Base-by-base conservation (phyloP, 2,329 filamentous ascomycete genomes). In the Trichophyton simii region DNA sequence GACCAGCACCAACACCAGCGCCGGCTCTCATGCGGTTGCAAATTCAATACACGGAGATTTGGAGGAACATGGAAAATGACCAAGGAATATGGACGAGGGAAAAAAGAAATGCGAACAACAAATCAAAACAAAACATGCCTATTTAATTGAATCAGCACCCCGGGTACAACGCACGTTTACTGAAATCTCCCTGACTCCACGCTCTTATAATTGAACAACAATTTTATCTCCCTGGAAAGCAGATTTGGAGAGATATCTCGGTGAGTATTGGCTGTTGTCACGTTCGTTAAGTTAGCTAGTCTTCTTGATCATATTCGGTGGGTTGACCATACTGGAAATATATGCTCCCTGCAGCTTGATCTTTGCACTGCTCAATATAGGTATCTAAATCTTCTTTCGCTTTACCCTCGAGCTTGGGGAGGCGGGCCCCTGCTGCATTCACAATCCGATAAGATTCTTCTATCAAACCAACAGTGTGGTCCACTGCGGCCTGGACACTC, bases 351-450 rank as follows among this genome's bases (percentile, higher is more conserved):
- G 61, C 60, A 9, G 61, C 61, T 57, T 62, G 61, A 20, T 60
- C 58, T 57, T 60, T 62, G 38, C 58, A 62, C 38, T 62, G 61
- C 34, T 60, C 57, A 28, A 62, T 54, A 31, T 62, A 62, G 41
- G 46, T 58, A 18, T 46, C 58, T 15, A 62, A 48, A 18, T 62
- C 61, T 48, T 41, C 58, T n/a, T 62, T 62, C 6, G 31, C 61
- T 46, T 60, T 62, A n/a, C 61, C 61, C 8, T 60, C 58, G 8
- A 62, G 58, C 36, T 18, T 41, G 3, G 61, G 61, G n/a, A 62
- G 38, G 20, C 58, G 57, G 13, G 46, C 57, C 34, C n/a, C 50
- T 18, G 61, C 58, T 38, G 44, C 48, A 31, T 57, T 60, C 42
- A 62, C 58, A 28, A 57, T 44, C 18, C 28, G n/a, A 36, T 62